Evolutionary conservation across 2,329 filamentous ascomycete genomes (phyloP), one percentile per base, ranked within the genome.

Genomic region (Shiraia sp.): DNA sequence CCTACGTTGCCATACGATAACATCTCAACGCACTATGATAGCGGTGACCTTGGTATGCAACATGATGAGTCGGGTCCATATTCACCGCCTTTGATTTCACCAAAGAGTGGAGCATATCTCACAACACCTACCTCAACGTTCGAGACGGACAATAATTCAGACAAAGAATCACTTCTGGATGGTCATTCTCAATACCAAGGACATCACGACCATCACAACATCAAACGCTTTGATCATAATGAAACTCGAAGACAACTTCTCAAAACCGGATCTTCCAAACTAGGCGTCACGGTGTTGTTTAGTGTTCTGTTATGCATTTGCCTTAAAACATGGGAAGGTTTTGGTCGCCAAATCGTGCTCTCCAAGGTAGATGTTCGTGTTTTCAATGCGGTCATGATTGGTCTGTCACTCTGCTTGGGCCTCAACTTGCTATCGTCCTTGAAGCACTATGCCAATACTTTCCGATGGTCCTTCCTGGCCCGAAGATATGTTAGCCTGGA

Each of bases 301-400:
- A 63, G 62, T 38, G 37, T 55, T 5, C 33, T 53, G 9, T 65
- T 67, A 34, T 63, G 56, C 3, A 10, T 66, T 7, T 50, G 50
- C 7, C 41, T 68, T 13, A 60, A 53, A 42, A 45, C 54, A 0
- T 69, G 64, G 48, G 56, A 67, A 51, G 65, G 64, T 1, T 65
- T 61, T 32, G 32, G 29, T 6, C 28, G 32, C 4, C 57, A 49
- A 0, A 32, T 54, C 4, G 51, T 67, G 5, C 48, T 69, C 12
- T 57, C 51, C 24, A 66, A 59, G 19, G 50, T 29, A 1, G 52
- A 63, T 13, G 52, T 65, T 8, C 50, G 59, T 32, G 32, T 63
- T 14, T 69, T 69, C 58, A 68, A 68, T 40, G 51, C 63, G 3
- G 33, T 69, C 13, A 62, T 64, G 41, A 51, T 68, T 6, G 65